Percentiles rank a stretch among this genome's conserved stretches.
Evolutionary conservation across 2,329 filamentous ascomycete species (phyloP).

Genomic region (Pseudocercospora eumusae): DNA sequence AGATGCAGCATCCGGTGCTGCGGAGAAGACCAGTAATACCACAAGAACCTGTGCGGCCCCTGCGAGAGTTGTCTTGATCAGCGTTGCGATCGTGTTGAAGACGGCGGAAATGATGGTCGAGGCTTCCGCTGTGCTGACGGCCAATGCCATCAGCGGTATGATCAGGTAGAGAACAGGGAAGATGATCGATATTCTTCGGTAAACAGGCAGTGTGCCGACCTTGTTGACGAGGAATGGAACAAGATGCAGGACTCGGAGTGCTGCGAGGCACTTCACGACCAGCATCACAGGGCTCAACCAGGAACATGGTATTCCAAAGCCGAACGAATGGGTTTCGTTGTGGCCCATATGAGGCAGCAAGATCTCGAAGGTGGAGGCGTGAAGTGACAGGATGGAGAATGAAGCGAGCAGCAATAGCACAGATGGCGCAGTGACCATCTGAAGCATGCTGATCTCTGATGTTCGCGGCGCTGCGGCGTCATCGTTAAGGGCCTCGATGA

Average conservation of each 20-base stretch:
- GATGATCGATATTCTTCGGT: constrained; percentile 44
- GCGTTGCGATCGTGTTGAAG: constrained; percentile 45
- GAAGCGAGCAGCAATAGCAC: constrained; percentile 51
- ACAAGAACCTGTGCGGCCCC: constrained; percentile 48
- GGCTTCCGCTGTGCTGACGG: constrained; percentile 38
- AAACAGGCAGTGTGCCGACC: constrained; percentile 47
- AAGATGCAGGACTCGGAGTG: constrained; percentile 42
- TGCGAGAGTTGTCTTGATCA: constrained; percentile 48
- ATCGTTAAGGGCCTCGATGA: constrained; percentile 39
- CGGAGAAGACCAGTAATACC: constrained; percentile 50
- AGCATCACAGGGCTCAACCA: constrained; percentile 48
- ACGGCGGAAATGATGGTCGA: constrained; percentile 40
- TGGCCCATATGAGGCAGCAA: constrained; percentile 52
- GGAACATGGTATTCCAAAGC: constrained; percentile 50
- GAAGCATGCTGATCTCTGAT: constrained; percentile 47
- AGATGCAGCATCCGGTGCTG: constrained; percentile 50
- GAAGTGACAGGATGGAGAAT: constrained; percentile 58
- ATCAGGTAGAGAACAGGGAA: constrained; percentile 46
- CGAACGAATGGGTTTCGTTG: constrained; percentile 47
- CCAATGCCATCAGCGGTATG: constrained; percentile 44
- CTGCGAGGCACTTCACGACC: constrained; percentile 46
- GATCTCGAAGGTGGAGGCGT: constrained; percentile 55
- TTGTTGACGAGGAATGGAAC: constrained; percentile 43
- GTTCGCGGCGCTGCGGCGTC: constrained; percentile 25
- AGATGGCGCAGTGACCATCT: constrained; percentile 51